phyloP scores from a whole-genome alignment of 768 basidiomycete genomes.

The Leucosporidium scottii region DNA sequence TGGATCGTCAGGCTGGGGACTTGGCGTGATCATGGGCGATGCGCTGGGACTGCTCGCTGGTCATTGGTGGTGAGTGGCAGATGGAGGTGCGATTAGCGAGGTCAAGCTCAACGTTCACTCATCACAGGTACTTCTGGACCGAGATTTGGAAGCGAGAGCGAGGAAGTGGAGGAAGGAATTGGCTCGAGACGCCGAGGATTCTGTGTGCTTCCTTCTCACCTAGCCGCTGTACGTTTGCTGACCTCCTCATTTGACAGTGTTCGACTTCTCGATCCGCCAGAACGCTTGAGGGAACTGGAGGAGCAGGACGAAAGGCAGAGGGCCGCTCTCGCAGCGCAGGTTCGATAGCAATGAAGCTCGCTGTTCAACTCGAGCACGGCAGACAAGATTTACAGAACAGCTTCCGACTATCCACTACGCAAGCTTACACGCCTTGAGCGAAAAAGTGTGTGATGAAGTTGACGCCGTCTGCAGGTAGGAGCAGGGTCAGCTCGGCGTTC shows the following conservation, averaged over 20 bases:
- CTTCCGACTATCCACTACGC: no score
- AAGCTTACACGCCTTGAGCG: no score
- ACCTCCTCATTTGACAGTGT: not conserved
- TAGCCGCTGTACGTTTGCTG: not conserved
- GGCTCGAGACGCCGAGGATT: constrained; percentile 32
- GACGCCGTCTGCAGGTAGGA: constrained; percentile 20
- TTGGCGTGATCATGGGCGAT: constrained; percentile 76
- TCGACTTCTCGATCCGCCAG: constrained; percentile 3
- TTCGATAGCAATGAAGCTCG: no score
- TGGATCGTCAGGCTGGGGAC: constrained; percentile 52
- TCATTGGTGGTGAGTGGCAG: constrained; percentile 53
- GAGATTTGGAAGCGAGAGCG: constrained; percentile 34
- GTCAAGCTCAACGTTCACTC: no score
- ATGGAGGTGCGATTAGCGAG: no score
- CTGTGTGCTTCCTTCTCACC: not conserved
- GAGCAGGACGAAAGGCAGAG: not conserved
- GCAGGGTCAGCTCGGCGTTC: no score
- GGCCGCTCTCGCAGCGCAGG: no score
- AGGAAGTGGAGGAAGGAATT: constrained; percentile 31
- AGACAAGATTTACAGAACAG: no score
- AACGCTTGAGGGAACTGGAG: constrained; percentile 1
- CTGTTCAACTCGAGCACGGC: no score
- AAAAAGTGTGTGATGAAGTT: constrained; percentile 27
- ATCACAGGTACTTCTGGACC: constrained; percentile 34
- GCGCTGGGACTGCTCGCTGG: constrained; percentile 80